phyloP scores from a whole-genome alignment of 2,329 filamentous ascomycete species.

The Neocatenulostroma microsporum region DNA sequence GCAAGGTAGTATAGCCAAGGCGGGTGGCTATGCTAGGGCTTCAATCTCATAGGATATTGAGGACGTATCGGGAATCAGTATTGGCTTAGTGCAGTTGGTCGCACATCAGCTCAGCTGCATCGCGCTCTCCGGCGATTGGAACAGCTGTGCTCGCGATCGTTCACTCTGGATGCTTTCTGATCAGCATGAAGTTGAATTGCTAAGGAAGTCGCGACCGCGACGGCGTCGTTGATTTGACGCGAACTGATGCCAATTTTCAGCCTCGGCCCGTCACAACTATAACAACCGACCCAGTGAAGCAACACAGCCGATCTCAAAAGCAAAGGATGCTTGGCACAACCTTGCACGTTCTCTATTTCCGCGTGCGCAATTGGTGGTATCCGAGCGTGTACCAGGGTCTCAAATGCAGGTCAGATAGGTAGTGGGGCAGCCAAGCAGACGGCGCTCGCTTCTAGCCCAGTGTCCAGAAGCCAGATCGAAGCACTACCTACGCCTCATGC shows the following conservation, averaged over 20 bases:
- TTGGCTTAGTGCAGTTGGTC: no score
- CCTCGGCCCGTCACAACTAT: neutral
- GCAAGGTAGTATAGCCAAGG: no score
- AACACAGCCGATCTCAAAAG: neutral
- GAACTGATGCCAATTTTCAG: neutral
- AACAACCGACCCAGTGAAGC: neutral
- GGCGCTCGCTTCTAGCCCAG: neutral
- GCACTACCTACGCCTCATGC: neutral
- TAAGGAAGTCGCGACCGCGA: no score
- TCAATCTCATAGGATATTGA: no score
- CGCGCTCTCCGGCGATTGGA: no score
- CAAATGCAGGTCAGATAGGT: slow-evolving; percentile 3
- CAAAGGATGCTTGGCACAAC: neutral
- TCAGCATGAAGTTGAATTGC: no score
- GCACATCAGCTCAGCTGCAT: no score
- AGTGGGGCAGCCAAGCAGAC: neutral
- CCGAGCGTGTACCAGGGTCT: neutral
- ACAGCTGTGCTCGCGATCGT: no score
- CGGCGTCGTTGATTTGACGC: neutral
- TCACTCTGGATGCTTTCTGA: no score
- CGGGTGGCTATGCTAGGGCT: no score
- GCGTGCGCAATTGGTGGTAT: neutral
- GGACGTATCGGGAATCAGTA: no score
- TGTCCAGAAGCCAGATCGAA: slow-evolving; percentile 2
- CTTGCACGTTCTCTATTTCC: neutral